These are phyloP conservation scores for Casuarina equisetifolia DNA, from an alignment of 306 rosid species.

Conservation along the genomic window DNA sequence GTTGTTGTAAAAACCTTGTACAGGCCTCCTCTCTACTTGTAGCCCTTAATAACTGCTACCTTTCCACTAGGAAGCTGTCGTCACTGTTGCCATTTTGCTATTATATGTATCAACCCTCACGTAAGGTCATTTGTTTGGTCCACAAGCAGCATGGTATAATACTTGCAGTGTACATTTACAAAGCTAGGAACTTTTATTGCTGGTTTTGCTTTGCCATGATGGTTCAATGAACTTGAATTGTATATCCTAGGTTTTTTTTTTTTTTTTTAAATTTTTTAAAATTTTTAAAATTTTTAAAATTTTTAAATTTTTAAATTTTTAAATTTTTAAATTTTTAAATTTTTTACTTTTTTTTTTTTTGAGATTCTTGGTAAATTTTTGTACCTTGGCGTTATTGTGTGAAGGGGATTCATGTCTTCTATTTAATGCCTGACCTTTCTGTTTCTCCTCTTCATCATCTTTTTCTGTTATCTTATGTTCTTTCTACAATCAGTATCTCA, in stretches of 20 bases:
- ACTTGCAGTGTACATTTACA: neutral
- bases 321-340: too few relatives aligned
- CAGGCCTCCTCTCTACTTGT: too few relatives aligned
- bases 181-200: neutral
- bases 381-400: neutral
- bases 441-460: neutral
- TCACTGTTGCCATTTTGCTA: neutral
- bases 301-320: too few relatives aligned
- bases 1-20: too few relatives aligned
- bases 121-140: neutral
- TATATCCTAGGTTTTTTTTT: neutral
- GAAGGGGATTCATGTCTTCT: neutral
- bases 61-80: too few relatives aligned
- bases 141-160: neutral
- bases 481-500: conserved; percentile 20
- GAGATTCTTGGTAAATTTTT: neutral
- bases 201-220: neutral
- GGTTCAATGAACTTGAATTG: neutral
- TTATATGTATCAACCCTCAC: neutral
- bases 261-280: too few relatives aligned
- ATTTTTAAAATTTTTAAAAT: too few relatives aligned
- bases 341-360: neutral
- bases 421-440: neutral
- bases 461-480: conserved; percentile 17
- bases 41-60: too few relatives aligned